Base-by-base conservation (phyloP, 495 filamentous ascomycete genomes). In the Xylaria longipes region DNA sequence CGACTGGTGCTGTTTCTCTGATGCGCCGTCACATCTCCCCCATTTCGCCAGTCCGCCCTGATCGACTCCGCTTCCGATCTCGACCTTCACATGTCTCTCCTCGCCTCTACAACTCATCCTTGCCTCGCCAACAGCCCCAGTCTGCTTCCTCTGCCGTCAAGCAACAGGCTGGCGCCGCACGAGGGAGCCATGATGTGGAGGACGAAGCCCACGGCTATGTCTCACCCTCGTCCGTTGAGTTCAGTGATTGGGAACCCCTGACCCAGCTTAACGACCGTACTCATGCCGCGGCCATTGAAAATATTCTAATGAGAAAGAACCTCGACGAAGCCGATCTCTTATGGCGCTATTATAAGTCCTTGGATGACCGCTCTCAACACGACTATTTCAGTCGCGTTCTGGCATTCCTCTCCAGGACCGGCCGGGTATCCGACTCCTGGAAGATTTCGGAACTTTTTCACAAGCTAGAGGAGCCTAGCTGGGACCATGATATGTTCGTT, bases 1-100 rank as follows among this genome's bases (percentile, higher is more conserved):
- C 90, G 11, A 80, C 77, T 29, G 82, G 84, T 8, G 84, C 89
- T 14, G 66, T 87, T 22, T 80, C 84, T n/a, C 77, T 86, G 39
- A 74, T 89, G 56, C 83, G 83, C 56, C 80, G 82, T 29, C 71
- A 82, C 43, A 69, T 82, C 12, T 74, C 71, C 4, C 73, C 74
- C 17, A 25, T 54, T 25, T 67, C 70, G 15, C 5, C 58, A n/a
- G 62, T 25, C 22, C 68, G 71, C 48, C 52, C 75, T 7, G 48
- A 71, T 52, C 58, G 31, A 35, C 50, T 76, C 31, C 72, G 70
- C 50, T 17, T 65, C 29, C 69, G 62, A 11, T 8, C 62, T 50
- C 37, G 62, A 39, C 48, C 69, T 22, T 71, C 69, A 17, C 62
- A 71, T 29, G 69, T 74, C 17, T n/a, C 69, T 0, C 70, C 72